Percentiles rank a stretch among this genome's conserved stretches.
These are phyloP conservation scores for Hanseniaspora guilliermondii DNA, from an alignment of 805 yeast species.

Conservation along the genomic window DNA sequence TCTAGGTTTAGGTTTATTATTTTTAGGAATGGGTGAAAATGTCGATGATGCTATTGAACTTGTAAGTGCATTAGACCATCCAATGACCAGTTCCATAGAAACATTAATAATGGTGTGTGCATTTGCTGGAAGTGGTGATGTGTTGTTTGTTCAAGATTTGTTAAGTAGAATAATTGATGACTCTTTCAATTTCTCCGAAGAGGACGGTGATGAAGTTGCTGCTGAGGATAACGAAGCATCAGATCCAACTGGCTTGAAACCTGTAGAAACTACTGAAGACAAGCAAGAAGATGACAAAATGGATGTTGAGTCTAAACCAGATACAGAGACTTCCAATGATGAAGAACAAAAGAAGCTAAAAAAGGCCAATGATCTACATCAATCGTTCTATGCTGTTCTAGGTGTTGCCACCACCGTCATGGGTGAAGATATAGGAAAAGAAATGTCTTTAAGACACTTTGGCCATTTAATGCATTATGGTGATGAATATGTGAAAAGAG, in stretches of 20 bases:
- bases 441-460: slow-evolving; percentile 92
- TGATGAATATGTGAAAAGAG: slow-evolving; percentile 74
- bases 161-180: slow-evolving; percentile 69
- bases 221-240: slow-evolving; percentile 24
- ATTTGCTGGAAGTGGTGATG: slow-evolving; percentile 95
- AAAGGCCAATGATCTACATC: slow-evolving; percentile 26
- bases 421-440: slow-evolving; percentile 97
- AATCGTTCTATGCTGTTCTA: slow-evolving; percentile 71
- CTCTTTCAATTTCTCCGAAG: slow-evolving; percentile 49
- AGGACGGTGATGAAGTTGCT: slow-evolving; percentile 24
- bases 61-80: slow-evolving; percentile 88
- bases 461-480: slow-evolving; percentile 98
- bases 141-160: slow-evolving; percentile 80
- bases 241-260: slow-evolving; percentile 16
- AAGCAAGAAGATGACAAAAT: slow-evolving; percentile 29
- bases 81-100: slow-evolving; percentile 77
- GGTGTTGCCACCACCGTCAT: slow-evolving; percentile 90
- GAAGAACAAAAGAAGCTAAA: slow-evolving; percentile 24
- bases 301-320: slow-evolving; percentile 22
- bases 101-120: slow-evolving; percentile 87
- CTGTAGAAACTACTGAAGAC: slow-evolving; percentile 19
- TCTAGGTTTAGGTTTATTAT: slow-evolving; percentile 79
- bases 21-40: slow-evolving; percentile 87
- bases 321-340: slow-evolving; percentile 22
- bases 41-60: slow-evolving; percentile 91